Conservation (phyloP, 139 green algal genomes). For the Chlorella ohadii region DNA sequence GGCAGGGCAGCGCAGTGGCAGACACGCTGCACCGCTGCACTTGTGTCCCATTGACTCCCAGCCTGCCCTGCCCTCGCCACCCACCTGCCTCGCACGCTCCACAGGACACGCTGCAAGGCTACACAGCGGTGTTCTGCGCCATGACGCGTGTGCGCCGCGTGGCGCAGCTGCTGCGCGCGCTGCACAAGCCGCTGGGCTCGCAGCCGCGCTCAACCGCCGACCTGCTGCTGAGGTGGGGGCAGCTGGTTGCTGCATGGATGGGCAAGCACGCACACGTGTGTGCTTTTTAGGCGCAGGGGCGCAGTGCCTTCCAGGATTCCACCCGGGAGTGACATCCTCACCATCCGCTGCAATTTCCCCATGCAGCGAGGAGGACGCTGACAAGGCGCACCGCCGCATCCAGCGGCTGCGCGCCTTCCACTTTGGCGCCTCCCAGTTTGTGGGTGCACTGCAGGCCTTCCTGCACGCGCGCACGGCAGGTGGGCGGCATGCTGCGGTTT, state of each 20-base stretch:
- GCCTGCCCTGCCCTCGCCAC: no score
- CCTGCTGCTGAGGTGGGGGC: conserved; percentile 22
- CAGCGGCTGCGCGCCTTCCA: conserved; percentile 32
- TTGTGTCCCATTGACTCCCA: no score
- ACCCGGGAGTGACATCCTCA: no score
- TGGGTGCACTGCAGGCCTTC: conserved; percentile 32
- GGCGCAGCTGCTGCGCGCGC: conserved; percentile 29
- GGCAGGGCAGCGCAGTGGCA: no score
- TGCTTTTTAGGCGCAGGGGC: neutral
- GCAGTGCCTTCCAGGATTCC: no score
- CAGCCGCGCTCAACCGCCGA: conserved; percentile 21
- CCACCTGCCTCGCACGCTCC: no score
- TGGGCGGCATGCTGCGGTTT: neutral
- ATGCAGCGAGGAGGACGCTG: conserved; percentile 26
- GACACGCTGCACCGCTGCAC: no score
- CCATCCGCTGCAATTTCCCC: no score
- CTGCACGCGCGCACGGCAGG: conserved; percentile 24
- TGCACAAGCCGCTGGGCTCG: conserved; percentile 9
- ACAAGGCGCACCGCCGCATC: conserved; percentile 23
- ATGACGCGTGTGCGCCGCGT: conserved; percentile 17
- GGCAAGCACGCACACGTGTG: no score
- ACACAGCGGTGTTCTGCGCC: conserved; percentile 29
- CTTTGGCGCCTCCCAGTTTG: conserved; percentile 8
- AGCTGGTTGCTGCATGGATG: neutral
- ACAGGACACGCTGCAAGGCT: conserved; percentile 42